Conservation (phyloP, 2,329 filamentous ascomycete genomes). For the Talaromyces marneffei region DNA sequence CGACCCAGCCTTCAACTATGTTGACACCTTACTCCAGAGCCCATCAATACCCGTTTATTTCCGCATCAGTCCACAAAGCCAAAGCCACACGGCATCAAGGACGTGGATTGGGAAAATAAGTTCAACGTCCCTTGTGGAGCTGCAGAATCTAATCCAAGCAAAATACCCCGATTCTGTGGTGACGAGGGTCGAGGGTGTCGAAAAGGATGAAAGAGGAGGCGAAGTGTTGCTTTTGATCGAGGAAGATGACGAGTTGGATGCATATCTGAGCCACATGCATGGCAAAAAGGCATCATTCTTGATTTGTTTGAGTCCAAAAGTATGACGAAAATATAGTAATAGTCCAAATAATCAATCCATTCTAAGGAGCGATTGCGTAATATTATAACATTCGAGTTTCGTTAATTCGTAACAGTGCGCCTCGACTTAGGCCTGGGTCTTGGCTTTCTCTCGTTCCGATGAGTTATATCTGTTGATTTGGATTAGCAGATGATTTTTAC, state of each 20-base stretch:
- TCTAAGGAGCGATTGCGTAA: not conserved
- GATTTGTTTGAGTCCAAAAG: slow-evolving; percentile 32
- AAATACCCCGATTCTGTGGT: slow-evolving; percentile 58
- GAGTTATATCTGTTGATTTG: slow-evolving; percentile 42
- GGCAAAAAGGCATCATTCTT: slow-evolving; percentile 51
- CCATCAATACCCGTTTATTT: slow-evolving; percentile 59
- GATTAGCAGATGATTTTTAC: not conserved
- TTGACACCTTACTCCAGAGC: slow-evolving; percentile 31
- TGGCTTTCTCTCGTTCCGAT: slow-evolving; percentile 43
- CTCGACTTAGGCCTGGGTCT: slow-evolving; percentile 24
- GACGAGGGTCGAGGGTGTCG: slow-evolving; percentile 59
- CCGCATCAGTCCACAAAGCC: slow-evolving; percentile 61
- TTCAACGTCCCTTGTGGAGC: slow-evolving; percentile 53
- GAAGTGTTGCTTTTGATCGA: slow-evolving; percentile 62
- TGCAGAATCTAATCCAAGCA: slow-evolving; percentile 55
- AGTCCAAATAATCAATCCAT: slow-evolving; percentile 5
- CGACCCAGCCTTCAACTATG: slow-evolving; percentile 29
- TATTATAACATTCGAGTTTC: slow-evolving; percentile 7
- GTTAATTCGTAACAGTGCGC: slow-evolving; percentile 10
- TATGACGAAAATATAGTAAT: slow-evolving; percentile 2
- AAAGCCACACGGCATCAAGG: slow-evolving; percentile 43
- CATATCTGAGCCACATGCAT: slow-evolving; percentile 62
- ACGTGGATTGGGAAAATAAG: slow-evolving; percentile 62
- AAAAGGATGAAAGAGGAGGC: slow-evolving; percentile 54
- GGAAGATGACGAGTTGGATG: slow-evolving; percentile 64